Conservation (phyloP, 495 filamentous ascomycete genomes). For the Paragyromitra xinjiangensis region DNA sequence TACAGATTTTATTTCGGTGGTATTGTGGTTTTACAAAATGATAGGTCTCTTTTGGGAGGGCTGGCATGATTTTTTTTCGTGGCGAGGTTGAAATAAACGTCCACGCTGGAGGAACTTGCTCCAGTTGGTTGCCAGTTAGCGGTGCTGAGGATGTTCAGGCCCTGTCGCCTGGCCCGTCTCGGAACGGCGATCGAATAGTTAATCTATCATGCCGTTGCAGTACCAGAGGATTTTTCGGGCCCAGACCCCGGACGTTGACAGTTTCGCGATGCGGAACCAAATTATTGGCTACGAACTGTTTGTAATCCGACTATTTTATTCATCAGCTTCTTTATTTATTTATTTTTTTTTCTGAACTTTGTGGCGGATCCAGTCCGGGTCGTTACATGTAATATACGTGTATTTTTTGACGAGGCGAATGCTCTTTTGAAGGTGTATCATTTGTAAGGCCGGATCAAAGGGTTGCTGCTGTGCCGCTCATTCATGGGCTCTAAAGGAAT, state of each 20-base stretch:
- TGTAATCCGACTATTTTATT: slow-evolving; percentile 3
- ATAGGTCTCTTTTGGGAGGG: neutral
- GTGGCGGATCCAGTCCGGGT: slow-evolving; percentile 8
- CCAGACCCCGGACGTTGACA: neutral
- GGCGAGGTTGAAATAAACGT: neutral
- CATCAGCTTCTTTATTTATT: neutral
- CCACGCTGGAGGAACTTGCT: slow-evolving; percentile 1
- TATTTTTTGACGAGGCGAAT: too few relatives aligned
- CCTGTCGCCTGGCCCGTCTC: neutral
- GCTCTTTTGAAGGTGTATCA: neutral
- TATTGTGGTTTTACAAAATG: neutral
- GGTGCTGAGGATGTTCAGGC: neutral
- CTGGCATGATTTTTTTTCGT: neutral
- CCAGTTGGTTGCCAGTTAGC: neutral
- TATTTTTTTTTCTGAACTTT: neutral
- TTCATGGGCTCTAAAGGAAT: neutral
- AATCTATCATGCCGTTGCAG: slow-evolving; percentile 16
- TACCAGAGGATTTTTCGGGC: neutral
- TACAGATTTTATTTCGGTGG: too few relatives aligned
- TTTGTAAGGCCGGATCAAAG: slow-evolving; percentile 15
- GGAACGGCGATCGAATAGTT: neutral
- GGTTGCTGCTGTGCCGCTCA: neutral
- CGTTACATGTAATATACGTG: too few relatives aligned
- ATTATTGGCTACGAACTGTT: neutral
- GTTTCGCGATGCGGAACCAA: neutral